These are phyloP conservation scores for Chrysoporthe austroafricana DNA, from an alignment of 2,329 filamentous ascomycete genomes.

Conservation along the genomic window DNA sequence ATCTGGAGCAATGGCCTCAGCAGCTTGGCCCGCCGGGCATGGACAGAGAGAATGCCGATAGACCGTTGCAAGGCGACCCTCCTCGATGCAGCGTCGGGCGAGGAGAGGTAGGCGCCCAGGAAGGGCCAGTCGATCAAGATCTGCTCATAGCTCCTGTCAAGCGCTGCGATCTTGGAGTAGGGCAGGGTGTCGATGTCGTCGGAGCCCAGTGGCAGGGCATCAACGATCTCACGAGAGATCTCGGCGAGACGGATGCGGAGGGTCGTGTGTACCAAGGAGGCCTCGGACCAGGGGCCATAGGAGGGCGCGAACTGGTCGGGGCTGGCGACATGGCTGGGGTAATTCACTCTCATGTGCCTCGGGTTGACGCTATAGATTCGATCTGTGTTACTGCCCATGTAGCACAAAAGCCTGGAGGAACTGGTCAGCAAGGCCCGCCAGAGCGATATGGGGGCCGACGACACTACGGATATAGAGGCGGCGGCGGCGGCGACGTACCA, in stretches of 20 bases:
- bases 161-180: slow-evolving; percentile 29
- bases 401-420: slow-evolving; percentile 40
- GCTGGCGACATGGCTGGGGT: slow-evolving; percentile 41
- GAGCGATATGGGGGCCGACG: background rate
- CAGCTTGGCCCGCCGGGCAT: slow-evolving; percentile 21
- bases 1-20: slow-evolving; percentile 22
- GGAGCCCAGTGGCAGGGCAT: slow-evolving; percentile 27
- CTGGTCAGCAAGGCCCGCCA: background rate
- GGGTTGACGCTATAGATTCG: slow-evolving; percentile 43
- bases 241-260: slow-evolving; percentile 32
- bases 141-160: slow-evolving; percentile 33
- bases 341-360: slow-evolving; percentile 44
- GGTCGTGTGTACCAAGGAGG: slow-evolving; percentile 2
- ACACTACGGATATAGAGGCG: too few relatives aligned
- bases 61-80: slow-evolving; percentile 18
- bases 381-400: slow-evolving; percentile 42
- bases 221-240: slow-evolving; percentile 31
- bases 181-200: slow-evolving; percentile 30
- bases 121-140: slow-evolving; percentile 28
- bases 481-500: slow-evolving; percentile 34
- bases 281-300: slow-evolving; percentile 19
- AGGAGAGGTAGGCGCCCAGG: slow-evolving; percentile 5
- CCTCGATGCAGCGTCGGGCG: background rate
- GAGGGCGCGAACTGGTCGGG: slow-evolving; percentile 11
- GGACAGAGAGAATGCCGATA: slow-evolving; percentile 13